Percentiles rank a stretch among this genome's conserved stretches.
These are phyloP conservation scores for Peribolospora kevripleyi DNA, from an alignment of 768 basidiomycete genomes.

Conservation along the genomic window DNA sequence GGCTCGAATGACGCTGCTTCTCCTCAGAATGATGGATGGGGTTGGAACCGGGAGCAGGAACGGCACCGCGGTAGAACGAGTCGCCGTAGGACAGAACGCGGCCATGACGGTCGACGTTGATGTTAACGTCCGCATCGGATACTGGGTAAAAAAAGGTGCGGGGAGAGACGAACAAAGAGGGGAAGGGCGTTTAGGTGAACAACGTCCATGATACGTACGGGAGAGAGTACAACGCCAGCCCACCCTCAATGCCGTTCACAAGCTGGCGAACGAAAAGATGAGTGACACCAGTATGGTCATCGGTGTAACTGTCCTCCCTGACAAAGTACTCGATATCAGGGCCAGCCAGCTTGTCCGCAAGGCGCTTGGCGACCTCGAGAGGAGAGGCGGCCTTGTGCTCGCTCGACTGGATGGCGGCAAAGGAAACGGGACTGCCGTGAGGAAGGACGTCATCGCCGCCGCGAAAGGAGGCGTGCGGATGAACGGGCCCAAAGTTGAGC, in stretches of 20 bases:
- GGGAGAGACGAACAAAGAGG: too few species aligned
- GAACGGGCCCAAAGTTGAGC: constrained; percentile 62
- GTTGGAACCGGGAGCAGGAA: not conserved
- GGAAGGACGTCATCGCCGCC: constrained; percentile 20
- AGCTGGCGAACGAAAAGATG: constrained; percentile 73
- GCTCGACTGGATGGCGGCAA: constrained; percentile 3
- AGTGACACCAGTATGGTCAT: constrained; percentile 57
- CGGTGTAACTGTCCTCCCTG: constrained; percentile 66
- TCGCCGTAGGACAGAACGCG: constrained; percentile 60
- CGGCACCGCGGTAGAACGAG: constrained; percentile 26
- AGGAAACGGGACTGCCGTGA: constrained; percentile 18
- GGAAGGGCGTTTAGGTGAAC: too few species aligned
- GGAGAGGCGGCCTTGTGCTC: constrained; percentile 23
- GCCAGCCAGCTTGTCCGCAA: constrained; percentile 30
- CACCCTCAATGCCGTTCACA: constrained; percentile 46
- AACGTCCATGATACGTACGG: too few species aligned
- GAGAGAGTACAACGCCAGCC: too few species aligned
- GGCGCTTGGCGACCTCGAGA: constrained; percentile 36
- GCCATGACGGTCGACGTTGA: constrained; percentile 80
- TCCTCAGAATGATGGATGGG: constrained; percentile 20
- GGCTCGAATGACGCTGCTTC: constrained; percentile 29
- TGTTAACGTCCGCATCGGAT: constrained; percentile 43
- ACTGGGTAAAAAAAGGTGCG: constrained; percentile 21
- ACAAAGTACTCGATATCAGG: constrained; percentile 20
- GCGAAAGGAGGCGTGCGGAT: constrained; percentile 35